phyloP scores from a whole-genome alignment of 2,329 filamentous ascomycete genomes.

The Reticulascus tulasneorum region DNA sequence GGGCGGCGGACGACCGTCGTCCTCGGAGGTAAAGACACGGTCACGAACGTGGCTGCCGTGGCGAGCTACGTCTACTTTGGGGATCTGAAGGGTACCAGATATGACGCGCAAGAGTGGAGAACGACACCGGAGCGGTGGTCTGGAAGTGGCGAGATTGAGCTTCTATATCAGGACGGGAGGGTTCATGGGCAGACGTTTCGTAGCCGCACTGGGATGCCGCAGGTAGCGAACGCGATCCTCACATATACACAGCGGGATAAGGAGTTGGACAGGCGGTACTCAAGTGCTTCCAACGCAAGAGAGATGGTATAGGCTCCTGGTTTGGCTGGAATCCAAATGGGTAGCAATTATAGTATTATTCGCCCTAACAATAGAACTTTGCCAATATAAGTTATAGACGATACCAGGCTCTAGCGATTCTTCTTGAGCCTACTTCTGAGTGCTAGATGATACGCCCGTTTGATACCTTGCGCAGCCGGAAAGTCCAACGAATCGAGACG shows the following conservation, averaged over 20 bases:
- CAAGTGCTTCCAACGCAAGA: conserved; percentile 2
- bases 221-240: conserved; percentile 7
- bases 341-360: no score
- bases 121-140: conserved; percentile 15
- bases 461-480: no score
- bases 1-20: conserved; percentile 19
- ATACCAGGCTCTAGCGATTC: no score
- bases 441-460: no score
- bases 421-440: no score
- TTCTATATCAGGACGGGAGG: conserved; percentile 19
- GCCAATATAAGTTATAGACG: no score
- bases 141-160: conserved; percentile 19
- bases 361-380: no score
- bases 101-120: conserved; percentile 13
- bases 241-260: conserved; percentile 9
- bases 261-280: conserved; percentile 3
- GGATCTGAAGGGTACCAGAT: conserved; percentile 11
- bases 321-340: no score
- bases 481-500: no score
- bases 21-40: conserved; percentile 18
- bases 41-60: conserved; percentile 17
- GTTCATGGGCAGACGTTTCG: conserved; percentile 20
- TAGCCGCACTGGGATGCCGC: conserved; percentile 9
- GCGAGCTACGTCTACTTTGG: conserved; percentile 21
- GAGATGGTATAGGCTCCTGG: no score